phyloP scores from a whole-genome alignment of 2,329 filamentous ascomycete species.

The Rhexocercosporidium sp. region DNA sequence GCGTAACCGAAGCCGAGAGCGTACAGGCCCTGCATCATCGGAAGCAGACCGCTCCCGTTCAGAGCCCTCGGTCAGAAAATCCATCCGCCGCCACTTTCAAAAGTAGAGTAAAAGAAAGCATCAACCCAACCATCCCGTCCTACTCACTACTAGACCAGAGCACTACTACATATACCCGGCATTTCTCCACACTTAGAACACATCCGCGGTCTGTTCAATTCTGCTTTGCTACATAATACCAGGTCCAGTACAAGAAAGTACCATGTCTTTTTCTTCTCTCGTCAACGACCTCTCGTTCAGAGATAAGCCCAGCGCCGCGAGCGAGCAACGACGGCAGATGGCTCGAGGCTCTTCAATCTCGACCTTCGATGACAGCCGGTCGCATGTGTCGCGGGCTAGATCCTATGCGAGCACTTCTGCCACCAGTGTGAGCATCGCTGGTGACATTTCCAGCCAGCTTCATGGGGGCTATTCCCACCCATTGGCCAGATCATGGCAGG shows the following conservation, averaged over 20 bases:
- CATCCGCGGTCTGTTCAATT: constrained; percentile 4
- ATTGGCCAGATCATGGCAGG: constrained; percentile 80
- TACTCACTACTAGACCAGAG: neutral
- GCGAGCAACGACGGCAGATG: constrained; percentile 49
- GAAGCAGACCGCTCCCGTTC: neutral
- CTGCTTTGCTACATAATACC: neutral
- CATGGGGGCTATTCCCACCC: constrained; percentile 85
- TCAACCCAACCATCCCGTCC: neutral
- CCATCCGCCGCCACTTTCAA: neutral
- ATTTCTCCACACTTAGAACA: constrained; percentile 1
- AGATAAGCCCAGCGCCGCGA: constrained; percentile 50
- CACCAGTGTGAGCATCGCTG: constrained; percentile 71
- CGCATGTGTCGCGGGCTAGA: constrained; percentile 66
- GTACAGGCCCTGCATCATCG: too few species aligned
- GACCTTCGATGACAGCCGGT: constrained; percentile 63
- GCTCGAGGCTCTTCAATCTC: constrained; percentile 50
- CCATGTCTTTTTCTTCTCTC: constrained; percentile 71
- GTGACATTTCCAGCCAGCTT: constrained; percentile 81
- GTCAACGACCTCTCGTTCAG: constrained; percentile 68
- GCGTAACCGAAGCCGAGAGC: neutral
- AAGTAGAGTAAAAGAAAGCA: constrained; percentile 1
- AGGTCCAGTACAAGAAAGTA: neutral
- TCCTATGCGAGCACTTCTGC: constrained; percentile 70
- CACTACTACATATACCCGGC: neutral
- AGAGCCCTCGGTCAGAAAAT: neutral